Evolutionary conservation across 768 basidiomycete genomes (phyloP).

Genomic region (Trametes elegans): DNA sequence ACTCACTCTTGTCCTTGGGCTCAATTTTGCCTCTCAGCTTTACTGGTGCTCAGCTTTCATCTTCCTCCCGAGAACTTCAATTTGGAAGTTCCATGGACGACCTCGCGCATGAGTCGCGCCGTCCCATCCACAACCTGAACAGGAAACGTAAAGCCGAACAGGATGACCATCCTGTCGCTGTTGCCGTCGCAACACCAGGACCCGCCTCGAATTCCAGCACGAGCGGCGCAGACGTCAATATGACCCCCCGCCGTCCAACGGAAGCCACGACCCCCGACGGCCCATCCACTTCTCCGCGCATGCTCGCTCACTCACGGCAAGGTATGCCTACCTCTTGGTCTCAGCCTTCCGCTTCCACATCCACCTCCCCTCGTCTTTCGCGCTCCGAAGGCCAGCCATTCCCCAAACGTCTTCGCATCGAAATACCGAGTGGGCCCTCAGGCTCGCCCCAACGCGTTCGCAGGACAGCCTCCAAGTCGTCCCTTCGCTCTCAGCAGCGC

Average conservation of each 20-base stretch:
- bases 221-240: slow-evolving; percentile 36
- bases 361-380: slow-evolving; percentile 31
- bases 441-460: slow-evolving; percentile 19
- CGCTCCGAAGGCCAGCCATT: slow-evolving; percentile 24
- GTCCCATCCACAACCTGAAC: slow-evolving; percentile 44
- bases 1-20: too few species aligned
- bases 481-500: too few species aligned
- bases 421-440: slow-evolving; percentile 25
- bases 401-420: slow-evolving; percentile 30
- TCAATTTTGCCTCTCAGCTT: too few species aligned
- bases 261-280: slow-evolving; percentile 41
- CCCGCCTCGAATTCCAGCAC: slow-evolving; percentile 30
- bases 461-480: slow-evolving; percentile 29
- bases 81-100: slow-evolving; percentile 63
- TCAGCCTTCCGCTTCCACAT: slow-evolving; percentile 20
- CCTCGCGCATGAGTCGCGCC: slow-evolving; percentile 46
- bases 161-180: slow-evolving; percentile 36
- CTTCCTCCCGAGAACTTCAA: too few species aligned
- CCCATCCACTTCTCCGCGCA: slow-evolving; percentile 37
- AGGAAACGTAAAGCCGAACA: slow-evolving; percentile 68
- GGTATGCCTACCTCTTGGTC: slow-evolving; percentile 16
- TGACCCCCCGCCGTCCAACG: slow-evolving; percentile 27
- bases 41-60: too few species aligned
- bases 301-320: slow-evolving; percentile 23
- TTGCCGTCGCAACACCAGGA: slow-evolving; percentile 16